Evolutionary conservation across 192 early-diverging fungal species (phyloP).

Genomic region (Coemansia sp.): DNA sequence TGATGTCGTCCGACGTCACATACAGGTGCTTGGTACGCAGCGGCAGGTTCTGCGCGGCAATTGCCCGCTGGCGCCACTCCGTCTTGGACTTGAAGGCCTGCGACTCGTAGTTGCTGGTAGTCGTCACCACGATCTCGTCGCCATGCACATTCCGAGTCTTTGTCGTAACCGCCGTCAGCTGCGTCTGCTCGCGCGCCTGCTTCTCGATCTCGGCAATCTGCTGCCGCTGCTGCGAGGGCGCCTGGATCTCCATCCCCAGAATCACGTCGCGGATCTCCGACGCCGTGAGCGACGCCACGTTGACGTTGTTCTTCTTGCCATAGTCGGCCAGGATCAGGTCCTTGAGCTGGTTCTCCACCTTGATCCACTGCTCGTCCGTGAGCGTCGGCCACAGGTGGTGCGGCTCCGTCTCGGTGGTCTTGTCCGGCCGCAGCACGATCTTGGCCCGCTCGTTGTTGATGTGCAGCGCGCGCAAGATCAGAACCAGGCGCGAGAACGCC

Average conservation of each 20-base stretch:
- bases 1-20: slow-evolving; percentile 93
- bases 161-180: slow-evolving; percentile 92
- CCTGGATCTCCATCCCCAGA: slow-evolving; percentile 98
- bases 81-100: slow-evolving; percentile 98
- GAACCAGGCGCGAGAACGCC: slow-evolving; percentile 94
- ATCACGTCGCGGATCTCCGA: slow-evolving; percentile 99
- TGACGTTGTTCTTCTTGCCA: slow-evolving; percentile 99
- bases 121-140: slow-evolving; percentile 98
- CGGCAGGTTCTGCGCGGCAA: slow-evolving; percentile 93
- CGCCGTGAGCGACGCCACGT: slow-evolving; percentile 91
- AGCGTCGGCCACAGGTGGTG: slow-evolving; percentile 99
- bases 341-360: slow-evolving; percentile 91
- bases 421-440: slow-evolving; percentile 93
- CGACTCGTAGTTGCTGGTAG: slow-evolving; percentile 94
- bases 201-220: slow-evolving; percentile 98
- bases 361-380: slow-evolving; percentile 95
- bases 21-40: slow-evolving; percentile 96
- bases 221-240: slow-evolving; percentile 92
- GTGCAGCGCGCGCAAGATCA: slow-evolving; percentile 95
- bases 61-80: slow-evolving; percentile 98
- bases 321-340: slow-evolving; percentile 98
- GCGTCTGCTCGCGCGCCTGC: slow-evolving; percentile 88
- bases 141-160: slow-evolving; percentile 96
- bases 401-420: slow-evolving; percentile 85
- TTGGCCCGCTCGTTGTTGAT: slow-evolving; percentile 98